These are phyloP conservation scores for Apiotrichum brassicae DNA, from an alignment of 1,284 basidiomycete genomes.

Conservation along the genomic window DNA sequence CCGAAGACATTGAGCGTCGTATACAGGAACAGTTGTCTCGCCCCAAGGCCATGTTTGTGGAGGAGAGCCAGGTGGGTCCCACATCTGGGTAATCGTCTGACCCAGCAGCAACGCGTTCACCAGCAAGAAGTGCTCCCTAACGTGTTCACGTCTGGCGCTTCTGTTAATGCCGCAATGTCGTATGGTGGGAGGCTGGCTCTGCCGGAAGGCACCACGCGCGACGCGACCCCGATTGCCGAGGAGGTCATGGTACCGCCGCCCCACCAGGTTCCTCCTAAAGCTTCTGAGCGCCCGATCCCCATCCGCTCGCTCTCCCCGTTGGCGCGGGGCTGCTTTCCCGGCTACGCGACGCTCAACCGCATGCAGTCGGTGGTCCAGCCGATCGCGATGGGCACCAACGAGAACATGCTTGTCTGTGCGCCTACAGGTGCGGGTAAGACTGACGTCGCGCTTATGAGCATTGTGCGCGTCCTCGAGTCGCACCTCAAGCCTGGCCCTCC, in stretches of 20 bases:
- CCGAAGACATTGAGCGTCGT: conserved; percentile 26
- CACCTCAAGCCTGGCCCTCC: conserved; percentile 49
- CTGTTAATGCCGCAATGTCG: conserved; percentile 60
- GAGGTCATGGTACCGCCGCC: conserved; percentile 89
- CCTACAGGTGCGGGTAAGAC: conserved; percentile 99
- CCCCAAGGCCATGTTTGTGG: conserved; percentile 34
- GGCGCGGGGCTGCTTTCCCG: conserved; percentile 82
- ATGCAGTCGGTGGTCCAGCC: conserved; percentile 95
- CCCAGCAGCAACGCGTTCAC: conserved; percentile 48
- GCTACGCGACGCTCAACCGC: conserved; percentile 81
- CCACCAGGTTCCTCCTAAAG: conserved; percentile 66
- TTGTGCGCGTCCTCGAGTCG: conserved; percentile 79
- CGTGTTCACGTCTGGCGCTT: conserved; percentile 71
- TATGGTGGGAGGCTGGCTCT: conserved; percentile 70
- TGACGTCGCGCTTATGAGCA: conserved; percentile 91
- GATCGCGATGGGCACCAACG: conserved; percentile 87
- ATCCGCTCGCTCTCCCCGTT: conserved; percentile 72
- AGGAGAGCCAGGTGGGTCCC: conserved; percentile 25
- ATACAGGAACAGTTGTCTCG: conserved; percentile 38
- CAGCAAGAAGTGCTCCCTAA: conserved; percentile 65
- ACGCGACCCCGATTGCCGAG: conserved; percentile 49
- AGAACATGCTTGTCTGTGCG: conserved; percentile 94
- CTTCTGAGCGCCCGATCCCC: conserved; percentile 65
- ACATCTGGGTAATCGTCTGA: conserved; percentile 1
- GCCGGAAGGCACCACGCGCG: conserved; percentile 73